Base-by-base conservation (phyloP, 805 yeast genomes). In the Monosporozyma aerobia region DNA sequence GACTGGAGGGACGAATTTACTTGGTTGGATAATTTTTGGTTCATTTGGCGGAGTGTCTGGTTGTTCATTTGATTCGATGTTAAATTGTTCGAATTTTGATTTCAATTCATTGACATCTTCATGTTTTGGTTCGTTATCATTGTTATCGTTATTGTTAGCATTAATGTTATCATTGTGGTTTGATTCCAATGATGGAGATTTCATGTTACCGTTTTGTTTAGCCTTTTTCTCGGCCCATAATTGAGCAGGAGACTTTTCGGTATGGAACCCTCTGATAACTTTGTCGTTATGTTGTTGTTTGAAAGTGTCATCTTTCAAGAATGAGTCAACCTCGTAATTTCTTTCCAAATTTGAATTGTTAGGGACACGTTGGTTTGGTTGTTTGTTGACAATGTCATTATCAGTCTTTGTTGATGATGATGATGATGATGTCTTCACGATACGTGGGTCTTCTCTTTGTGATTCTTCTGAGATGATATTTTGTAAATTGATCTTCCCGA, bases 191-290 rank as follows among this genome's bases (percentile, higher is more conserved):
- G 35, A 32, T n/a, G 52, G 40, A 3, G 51, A 3, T 16, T 48
- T 22, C 10, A 39, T 33, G 44, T 52, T 10, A 13, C 45, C 51
- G 5, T 37, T 37, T 39, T 39, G 25, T 39, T 22, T 39, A 30
- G 89, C 95, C 64, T 84, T 81, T 72, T 83, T 86, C 65, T 86
- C 97, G 25, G 97, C 97, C 97, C 97, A 90, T 30, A 87, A 62
- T 71, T 90, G 97, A 30, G 97, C 97, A 25, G 97, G 97, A 7
- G 96, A 86, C 69, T 88, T 87, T 55, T 96, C 97, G 55, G 77
- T 79, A 56, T 78, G 78, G 49, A 81, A 71, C 41, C 88, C 92
- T 51, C 82, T 81, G 47, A 77, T 76, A 3, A 76, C 69, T 54
- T 77, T 75, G 43, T 70, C 72, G 47, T 61, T 57, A 29, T 63